phyloP scores from a whole-genome alignment of 805 yeast genomes.

The Dipodascus albidus region DNA sequence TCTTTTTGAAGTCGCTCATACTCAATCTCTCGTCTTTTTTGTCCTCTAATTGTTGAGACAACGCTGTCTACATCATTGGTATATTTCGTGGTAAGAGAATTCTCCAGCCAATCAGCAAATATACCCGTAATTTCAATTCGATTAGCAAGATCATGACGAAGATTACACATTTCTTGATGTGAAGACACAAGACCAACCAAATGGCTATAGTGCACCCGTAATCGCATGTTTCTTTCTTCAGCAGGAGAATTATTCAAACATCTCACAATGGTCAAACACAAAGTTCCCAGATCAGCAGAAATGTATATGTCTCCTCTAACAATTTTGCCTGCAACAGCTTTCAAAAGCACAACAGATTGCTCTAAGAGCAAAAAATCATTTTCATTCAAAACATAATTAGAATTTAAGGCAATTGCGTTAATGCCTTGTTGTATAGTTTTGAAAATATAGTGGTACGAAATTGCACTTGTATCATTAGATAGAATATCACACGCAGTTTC shows the following conservation, averaged over 20 bases:
- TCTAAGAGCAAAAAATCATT: conserved; percentile 5
- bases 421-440: conserved; percentile 9
- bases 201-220: conserved; percentile 16
- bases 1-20: conserved; percentile 13
- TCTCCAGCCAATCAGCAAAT: conserved; percentile 19
- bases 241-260: conserved; percentile 8
- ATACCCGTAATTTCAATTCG: conserved; percentile 15
- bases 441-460: conserved; percentile 37
- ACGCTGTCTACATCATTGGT: background rate
- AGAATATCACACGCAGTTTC: conserved; percentile 66
- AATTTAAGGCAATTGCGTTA: background rate
- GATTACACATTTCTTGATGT: conserved; percentile 15
- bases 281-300: conserved; percentile 14
- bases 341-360: conserved; percentile 16
- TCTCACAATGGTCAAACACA: conserved; percentile 14
- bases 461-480: conserved; percentile 54
- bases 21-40: conserved; percentile 4
- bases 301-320: conserved; percentile 17
- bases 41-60: conserved; percentile 2
- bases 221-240: conserved; percentile 9
- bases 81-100: background rate
- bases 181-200: conserved; percentile 16
- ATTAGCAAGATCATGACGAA: conserved; percentile 13
- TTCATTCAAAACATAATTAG: background rate
- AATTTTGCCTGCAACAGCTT: conserved; percentile 14